These are phyloP conservation scores for Clathrus columnatus DNA, from an alignment of 768 basidiomycete species.

Conservation along the genomic window DNA sequence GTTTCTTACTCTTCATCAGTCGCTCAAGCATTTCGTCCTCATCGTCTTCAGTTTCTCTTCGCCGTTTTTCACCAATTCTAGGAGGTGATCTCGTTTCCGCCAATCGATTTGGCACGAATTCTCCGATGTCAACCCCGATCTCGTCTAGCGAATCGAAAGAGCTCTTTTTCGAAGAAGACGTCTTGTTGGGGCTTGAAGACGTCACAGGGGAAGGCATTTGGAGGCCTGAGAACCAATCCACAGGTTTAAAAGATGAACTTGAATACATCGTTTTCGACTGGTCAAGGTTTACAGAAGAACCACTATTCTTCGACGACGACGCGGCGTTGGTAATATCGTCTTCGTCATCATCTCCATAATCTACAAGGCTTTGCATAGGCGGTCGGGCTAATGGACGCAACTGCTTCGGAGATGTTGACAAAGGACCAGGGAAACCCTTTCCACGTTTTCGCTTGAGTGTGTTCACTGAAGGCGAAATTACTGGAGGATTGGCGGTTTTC, in stretches of 20 bases:
- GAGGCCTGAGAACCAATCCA: slow-evolving; percentile 2
- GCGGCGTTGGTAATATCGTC: slow-evolving; percentile 20
- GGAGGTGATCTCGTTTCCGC: slow-evolving; percentile 32
- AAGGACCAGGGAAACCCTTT: neutral
- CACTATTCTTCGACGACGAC: slow-evolving; percentile 1
- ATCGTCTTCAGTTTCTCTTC: slow-evolving; percentile 59
- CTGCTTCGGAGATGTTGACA: slow-evolving; percentile 31
- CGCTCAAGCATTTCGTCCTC: slow-evolving; percentile 57
- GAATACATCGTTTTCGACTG: neutral
- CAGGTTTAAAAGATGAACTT: slow-evolving; percentile 1
- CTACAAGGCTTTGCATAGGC: slow-evolving; percentile 53
- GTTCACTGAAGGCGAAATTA: slow-evolving; percentile 24
- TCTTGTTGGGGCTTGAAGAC: neutral
- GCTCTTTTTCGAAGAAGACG: too few species aligned
- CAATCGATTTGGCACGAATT: slow-evolving; percentile 26
- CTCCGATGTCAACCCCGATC: slow-evolving; percentile 21
- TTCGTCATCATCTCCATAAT: slow-evolving; percentile 73
- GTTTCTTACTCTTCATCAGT: slow-evolving; percentile 49
- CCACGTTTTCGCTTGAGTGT: slow-evolving; percentile 50
- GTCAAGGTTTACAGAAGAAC: slow-evolving; percentile 9
- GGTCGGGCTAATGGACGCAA: slow-evolving; percentile 28
- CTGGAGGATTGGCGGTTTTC: slow-evolving; percentile 21
- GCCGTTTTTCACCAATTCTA: slow-evolving; percentile 60
- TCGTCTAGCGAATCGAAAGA: neutral
- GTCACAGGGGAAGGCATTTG: neutral